Percentiles rank a stretch among this genome's conserved stretches.
Evolutionary conservation across 2,329 filamentous ascomycete genomes (phyloP).

Genomic region (Gnomoniopsis sp.): DNA sequence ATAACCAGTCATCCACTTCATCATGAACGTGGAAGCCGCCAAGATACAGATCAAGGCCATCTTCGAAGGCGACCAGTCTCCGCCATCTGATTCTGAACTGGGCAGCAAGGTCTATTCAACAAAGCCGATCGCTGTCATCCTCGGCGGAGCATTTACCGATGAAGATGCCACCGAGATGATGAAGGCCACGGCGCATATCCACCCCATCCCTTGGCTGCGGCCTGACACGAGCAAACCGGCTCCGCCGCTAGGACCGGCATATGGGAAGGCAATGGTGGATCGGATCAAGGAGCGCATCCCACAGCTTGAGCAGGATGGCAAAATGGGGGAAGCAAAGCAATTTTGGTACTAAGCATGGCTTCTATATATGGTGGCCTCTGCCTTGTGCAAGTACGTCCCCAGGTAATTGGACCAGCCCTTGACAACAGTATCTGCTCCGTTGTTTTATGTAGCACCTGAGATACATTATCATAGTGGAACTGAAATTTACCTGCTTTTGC

Average conservation of each 20-base stretch:
- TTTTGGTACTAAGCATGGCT: constrained; percentile 1
- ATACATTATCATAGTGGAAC: no score
- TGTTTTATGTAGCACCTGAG: no score
- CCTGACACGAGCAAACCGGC: constrained; percentile 20
- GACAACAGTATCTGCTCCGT: no score
- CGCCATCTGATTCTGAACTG: constrained; percentile 17
- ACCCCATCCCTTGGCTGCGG: constrained; percentile 23
- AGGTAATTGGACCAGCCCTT: no score
- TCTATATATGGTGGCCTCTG: no score
- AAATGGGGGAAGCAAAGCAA: constrained; percentile 14
- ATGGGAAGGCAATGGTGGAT: constrained; percentile 21
- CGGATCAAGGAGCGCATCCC: constrained; percentile 19
- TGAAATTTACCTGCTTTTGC: no score
- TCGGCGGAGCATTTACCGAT: constrained; percentile 24
- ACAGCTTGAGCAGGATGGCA: constrained; percentile 13
- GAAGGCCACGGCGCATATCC: constrained; percentile 16
- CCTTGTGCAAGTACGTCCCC: no score
- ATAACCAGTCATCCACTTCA: constrained; percentile 23
- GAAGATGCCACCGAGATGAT: constrained; percentile 16
- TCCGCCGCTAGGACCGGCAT: constrained; percentile 22
- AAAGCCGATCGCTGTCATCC: constrained; percentile 19
- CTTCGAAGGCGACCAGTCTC: constrained; percentile 18
- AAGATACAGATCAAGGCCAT: constrained; percentile 20
- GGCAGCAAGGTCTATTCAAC: constrained; percentile 23
- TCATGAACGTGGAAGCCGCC: constrained; percentile 20